These are phyloP conservation scores for Pouteria glomerata DNA, from an alignment of 148 eudicot species.

Conservation along the genomic window DNA sequence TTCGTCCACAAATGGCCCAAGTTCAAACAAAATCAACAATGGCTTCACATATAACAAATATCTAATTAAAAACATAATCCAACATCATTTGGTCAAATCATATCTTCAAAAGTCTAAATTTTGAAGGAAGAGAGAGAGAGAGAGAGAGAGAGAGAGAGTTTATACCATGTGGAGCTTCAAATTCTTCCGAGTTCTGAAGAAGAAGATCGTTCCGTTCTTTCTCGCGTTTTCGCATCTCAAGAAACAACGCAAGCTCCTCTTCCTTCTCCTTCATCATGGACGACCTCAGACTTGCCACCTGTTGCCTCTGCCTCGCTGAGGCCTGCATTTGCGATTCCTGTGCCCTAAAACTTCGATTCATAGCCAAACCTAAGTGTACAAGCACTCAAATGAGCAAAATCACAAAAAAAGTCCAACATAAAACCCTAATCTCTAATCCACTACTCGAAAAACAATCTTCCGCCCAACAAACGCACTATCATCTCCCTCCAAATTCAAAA, in stretches of 20 bases:
- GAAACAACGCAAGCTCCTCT: conserved; percentile 86
- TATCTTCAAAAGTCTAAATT: background rate
- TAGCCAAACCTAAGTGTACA: conserved; percentile 17
- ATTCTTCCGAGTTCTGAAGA: conserved; percentile 57
- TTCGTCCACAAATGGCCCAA: background rate
- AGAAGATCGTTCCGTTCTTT: conserved; percentile 69
- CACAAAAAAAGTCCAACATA: conserved; percentile 2
- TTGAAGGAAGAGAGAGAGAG: conserved; percentile 5
- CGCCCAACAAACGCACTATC: conserved; percentile 7
- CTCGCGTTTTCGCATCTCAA: conserved; percentile 85
- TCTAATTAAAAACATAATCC: background rate
- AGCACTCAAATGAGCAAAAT: conserved; percentile 10
- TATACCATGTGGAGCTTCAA: conserved; percentile 52
- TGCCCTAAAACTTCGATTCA: conserved; percentile 91
- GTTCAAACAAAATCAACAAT: conserved; percentile 1
- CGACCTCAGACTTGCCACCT: conserved; percentile 42
- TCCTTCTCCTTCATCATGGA: conserved; percentile 71
- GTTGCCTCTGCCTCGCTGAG: conserved; percentile 46
- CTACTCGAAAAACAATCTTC: conserved; percentile 1
- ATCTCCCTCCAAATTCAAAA: conserved; percentile 5
- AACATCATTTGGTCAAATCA: background rate
- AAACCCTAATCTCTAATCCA: conserved; percentile 26
- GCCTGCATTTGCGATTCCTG: conserved; percentile 59
- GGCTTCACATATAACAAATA: background rate
- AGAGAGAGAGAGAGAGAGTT: background rate